A percentile compares a stretch with the other conserved stretches of the same genome.
phyloP scores from a whole-genome alignment of 202 grass and related monocot genomes.

The Eragrostis tef region DNA sequence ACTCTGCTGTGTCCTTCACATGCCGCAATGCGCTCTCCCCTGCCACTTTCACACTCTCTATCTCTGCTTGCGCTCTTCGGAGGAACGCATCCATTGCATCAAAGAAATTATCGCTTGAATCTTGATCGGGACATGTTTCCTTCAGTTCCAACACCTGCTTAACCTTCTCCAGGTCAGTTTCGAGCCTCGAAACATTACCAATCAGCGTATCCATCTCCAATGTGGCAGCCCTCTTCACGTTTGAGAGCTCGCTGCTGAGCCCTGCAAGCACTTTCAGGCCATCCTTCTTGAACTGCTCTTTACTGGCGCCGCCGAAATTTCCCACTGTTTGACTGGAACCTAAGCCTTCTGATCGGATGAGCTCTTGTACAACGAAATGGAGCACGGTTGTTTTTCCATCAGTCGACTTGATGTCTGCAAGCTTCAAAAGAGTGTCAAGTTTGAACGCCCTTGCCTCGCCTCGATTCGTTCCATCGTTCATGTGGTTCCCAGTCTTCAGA shows the following conservation, averaged over 20 bases:
- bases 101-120: conserved; percentile 55
- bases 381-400: conserved; percentile 76
- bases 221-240: conserved; percentile 75
- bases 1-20: conserved; percentile 67
- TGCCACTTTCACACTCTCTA: conserved; percentile 51
- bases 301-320: conserved; percentile 47
- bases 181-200: conserved; percentile 48
- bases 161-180: conserved; percentile 62
- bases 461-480: conserved; percentile 66
- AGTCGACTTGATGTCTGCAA: conserved; percentile 72
- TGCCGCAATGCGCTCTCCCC: conserved; percentile 44
- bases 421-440: conserved; percentile 73
- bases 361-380: conserved; percentile 86
- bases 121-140: conserved; percentile 49
- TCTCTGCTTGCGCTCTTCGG: conserved; percentile 45
- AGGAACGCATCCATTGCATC: conserved; percentile 55
- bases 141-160: conserved; percentile 58
- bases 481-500: conserved; percentile 71
- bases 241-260: conserved; percentile 71
- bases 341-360: conserved; percentile 71
- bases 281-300: conserved; percentile 77
- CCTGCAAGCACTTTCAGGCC: conserved; percentile 58
- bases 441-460: conserved; percentile 66
- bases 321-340: conserved; percentile 43
- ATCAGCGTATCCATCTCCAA: conserved; percentile 61